These are phyloP conservation scores for Cardamine chenopodiifolia DNA, from an alignment of 345 rosid genomes.

Conservation along the genomic window DNA sequence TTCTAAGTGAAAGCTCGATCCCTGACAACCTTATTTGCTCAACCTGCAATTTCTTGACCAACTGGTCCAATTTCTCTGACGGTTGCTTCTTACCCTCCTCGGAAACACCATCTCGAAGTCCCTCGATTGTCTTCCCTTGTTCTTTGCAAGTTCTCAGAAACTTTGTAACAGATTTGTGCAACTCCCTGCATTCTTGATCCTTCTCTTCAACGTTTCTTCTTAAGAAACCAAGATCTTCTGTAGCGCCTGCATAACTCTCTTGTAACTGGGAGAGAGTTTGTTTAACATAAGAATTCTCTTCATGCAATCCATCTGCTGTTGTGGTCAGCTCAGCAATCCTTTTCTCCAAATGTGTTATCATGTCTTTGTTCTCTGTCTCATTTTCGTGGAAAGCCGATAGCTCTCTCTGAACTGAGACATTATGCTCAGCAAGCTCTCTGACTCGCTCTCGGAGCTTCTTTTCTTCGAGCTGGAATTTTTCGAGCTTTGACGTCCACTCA, in stretches of 20 bases:
- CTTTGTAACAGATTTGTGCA: slow-evolving; percentile 74
- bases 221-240: slow-evolving; percentile 56
- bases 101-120: slow-evolving; percentile 59
- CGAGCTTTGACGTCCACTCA: slow-evolving; percentile 87
- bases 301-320: slow-evolving; percentile 53
- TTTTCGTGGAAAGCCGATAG: slow-evolving; percentile 66
- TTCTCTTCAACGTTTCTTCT: slow-evolving; percentile 78
- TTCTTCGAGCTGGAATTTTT: slow-evolving; percentile 83
- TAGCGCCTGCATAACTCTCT: slow-evolving; percentile 58
- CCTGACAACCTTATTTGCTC: slow-evolving; percentile 91
- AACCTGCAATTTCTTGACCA: slow-evolving; percentile 58
- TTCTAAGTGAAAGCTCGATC: slow-evolving; percentile 75
- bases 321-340: slow-evolving; percentile 61
- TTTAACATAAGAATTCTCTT: slow-evolving; percentile 59
- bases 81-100: slow-evolving; percentile 56
- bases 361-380: slow-evolving; percentile 66
- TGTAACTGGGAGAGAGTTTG: slow-evolving; percentile 55
- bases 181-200: slow-evolving; percentile 86
- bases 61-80: slow-evolving; percentile 50
- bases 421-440: slow-evolving; percentile 95
- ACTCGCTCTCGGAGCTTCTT: slow-evolving; percentile 91
- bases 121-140: slow-evolving; percentile 85
- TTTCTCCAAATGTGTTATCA: slow-evolving; percentile 58
- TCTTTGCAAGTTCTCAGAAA: slow-evolving; percentile 74
- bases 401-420: slow-evolving; percentile 92